Evolutionary conservation across 352 stramenopile species (phyloP).

Genomic region (Halophytophthora batemanensis): DNA sequence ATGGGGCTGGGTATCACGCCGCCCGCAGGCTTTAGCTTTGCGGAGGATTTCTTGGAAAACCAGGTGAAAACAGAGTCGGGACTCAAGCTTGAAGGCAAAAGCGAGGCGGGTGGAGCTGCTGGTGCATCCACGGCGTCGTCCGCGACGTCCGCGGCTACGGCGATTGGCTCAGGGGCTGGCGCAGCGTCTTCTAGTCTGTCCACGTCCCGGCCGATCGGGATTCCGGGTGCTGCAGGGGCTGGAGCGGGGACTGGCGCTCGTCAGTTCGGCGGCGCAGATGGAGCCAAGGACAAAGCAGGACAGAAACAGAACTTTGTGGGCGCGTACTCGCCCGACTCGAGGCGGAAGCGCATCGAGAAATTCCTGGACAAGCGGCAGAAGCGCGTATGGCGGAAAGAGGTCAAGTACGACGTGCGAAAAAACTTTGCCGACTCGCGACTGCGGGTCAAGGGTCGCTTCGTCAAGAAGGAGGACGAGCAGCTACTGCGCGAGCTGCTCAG

Average conservation of each 20-base stretch:
- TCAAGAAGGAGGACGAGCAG: constrained; percentile 97
- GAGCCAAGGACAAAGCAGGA: constrained; percentile 44
- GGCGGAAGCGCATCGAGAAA: constrained; percentile 91
- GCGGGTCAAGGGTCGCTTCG: constrained; percentile 95
- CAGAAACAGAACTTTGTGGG: constrained; percentile 90
- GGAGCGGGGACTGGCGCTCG: constrained; percentile 23
- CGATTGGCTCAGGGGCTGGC: constrained; percentile 4
- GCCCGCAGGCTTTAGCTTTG: constrained; percentile 80
- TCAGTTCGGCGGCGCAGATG: constrained; percentile 40
- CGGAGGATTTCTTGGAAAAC: constrained; percentile 82
- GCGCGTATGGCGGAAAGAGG: constrained; percentile 92
- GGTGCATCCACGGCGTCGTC: constrained; percentile 1
- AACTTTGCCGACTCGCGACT: constrained; percentile 97
- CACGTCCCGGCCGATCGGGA: constrained; percentile 77
- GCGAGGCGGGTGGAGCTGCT: constrained; percentile 8
- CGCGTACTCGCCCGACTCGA: constrained; percentile 93
- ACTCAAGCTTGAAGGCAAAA: constrained; percentile 38
- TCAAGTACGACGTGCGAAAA: constrained; percentile 98
- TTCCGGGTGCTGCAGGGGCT: constrained; percentile 51
- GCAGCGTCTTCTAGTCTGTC: constrained; percentile 38
- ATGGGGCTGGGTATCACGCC: constrained; percentile 85
- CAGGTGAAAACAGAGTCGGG: constrained; percentile 54
- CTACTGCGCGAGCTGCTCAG: constrained; percentile 81
- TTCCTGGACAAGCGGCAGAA: constrained; percentile 96
- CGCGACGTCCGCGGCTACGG: constrained; percentile 8